Conservation (phyloP, 2,329 filamentous ascomycete species). For the Dendrostoma leiphaemia region DNA sequence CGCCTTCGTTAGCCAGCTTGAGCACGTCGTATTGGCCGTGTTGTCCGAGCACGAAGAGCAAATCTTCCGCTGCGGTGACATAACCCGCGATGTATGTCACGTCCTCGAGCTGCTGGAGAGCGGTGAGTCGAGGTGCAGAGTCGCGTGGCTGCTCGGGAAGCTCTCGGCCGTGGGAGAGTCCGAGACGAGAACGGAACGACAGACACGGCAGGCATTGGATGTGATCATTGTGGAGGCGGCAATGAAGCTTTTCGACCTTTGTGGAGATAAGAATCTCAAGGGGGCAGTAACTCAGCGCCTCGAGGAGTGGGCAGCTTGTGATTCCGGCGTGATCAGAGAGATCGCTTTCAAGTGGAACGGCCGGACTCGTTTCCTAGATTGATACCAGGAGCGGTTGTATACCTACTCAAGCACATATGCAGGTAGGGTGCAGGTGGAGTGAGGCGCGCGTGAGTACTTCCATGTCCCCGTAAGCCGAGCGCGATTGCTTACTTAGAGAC, state of each 20-base stretch:
- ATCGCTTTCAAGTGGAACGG: slow-evolving; percentile 1
- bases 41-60: neutral
- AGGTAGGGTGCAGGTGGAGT: no score
- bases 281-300: neutral
- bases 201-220: neutral
- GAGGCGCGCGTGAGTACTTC: no score
- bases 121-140: neutral
- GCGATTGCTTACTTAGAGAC: no score
- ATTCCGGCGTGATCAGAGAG: neutral
- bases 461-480: no score
- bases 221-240: slow-evolving; percentile 6
- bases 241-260: neutral
- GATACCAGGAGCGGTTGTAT: no score
- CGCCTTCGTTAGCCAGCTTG: neutral
- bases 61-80: neutral
- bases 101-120: neutral
- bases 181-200: neutral
- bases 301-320: neutral
- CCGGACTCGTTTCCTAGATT: no score
- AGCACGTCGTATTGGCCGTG: neutral
- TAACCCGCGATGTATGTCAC: neutral
- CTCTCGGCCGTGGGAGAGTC: neutral
- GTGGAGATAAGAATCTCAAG: neutral
- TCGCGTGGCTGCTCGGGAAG: neutral
- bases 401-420: no score